Percentiles rank a stretch among this genome's conserved stretches.
Evolutionary conservation across 1,139 yeast species (phyloP).

Genomic region (Hemisphaericaspora xylofermentans): DNA sequence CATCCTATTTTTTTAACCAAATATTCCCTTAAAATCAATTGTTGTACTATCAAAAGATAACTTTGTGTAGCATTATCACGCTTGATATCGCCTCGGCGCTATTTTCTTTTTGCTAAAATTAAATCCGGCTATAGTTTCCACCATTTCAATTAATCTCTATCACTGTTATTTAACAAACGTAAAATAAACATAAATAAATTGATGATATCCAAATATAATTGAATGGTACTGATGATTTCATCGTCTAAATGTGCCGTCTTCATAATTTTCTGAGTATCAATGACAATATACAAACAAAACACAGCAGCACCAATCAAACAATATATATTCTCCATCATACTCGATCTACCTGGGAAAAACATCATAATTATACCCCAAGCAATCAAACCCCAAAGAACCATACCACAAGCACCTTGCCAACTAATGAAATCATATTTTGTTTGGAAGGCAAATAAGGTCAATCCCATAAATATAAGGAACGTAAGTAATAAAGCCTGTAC

Average conservation of each 20-base stretch:
- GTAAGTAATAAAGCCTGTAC: slow-evolving; percentile 75
- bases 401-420: slow-evolving; percentile 65
- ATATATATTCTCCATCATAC: slow-evolving; percentile 38
- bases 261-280: slow-evolving; percentile 82
- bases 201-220: slow-evolving; percentile 75
- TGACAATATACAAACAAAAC: slow-evolving; percentile 69
- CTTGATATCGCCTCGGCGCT: background rate
- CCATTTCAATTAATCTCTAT: slow-evolving; percentile 14
- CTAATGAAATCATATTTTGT: slow-evolving; percentile 77
- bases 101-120: slow-evolving; percentile 1
- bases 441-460: slow-evolving; percentile 77
- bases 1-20: background rate
- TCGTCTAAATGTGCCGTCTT: slow-evolving; percentile 83
- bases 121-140: background rate
- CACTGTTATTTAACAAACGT: slow-evolving; percentile 55
- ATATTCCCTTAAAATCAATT: background rate
- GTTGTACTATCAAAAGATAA: background rate
- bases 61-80: background rate
- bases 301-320: slow-evolving; percentile 73
- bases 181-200: slow-evolving; percentile 78
- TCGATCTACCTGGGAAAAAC: slow-evolving; percentile 56
- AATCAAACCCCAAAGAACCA: slow-evolving; percentile 65
- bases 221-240: slow-evolving; percentile 76
- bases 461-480: slow-evolving; percentile 65
- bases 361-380: slow-evolving; percentile 71